phyloP scores from a whole-genome alignment of 352 stramenopile genomes.

The Albugo laibachii region DNA sequence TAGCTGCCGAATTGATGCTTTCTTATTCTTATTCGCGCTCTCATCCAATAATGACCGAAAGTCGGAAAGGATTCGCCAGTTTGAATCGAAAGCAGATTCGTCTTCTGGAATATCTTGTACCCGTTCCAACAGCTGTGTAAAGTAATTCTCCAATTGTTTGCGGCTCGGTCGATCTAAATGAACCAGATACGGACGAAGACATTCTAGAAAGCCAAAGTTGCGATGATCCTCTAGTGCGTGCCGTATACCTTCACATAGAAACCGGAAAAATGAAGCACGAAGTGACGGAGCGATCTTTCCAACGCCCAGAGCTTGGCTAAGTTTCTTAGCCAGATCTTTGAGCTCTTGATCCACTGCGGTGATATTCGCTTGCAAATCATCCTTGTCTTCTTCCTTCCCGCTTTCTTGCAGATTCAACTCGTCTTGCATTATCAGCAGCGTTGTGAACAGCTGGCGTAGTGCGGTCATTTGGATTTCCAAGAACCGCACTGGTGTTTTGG shows the following conservation, averaged over 20 bases:
- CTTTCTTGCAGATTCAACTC: slow-evolving; percentile 15
- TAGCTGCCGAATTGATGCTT: slow-evolving; percentile 8
- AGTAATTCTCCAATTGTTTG: slow-evolving; percentile 46
- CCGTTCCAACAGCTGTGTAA: slow-evolving; percentile 30
- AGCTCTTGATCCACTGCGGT: slow-evolving; percentile 24
- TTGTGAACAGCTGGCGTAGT: slow-evolving; percentile 43
- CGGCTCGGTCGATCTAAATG: slow-evolving; percentile 42
- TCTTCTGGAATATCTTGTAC: slow-evolving; percentile 21
- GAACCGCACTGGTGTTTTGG: slow-evolving; percentile 51
- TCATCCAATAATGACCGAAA: slow-evolving; percentile 26
- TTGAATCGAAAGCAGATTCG: slow-evolving; percentile 17
- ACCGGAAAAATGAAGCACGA: slow-evolving; percentile 55
- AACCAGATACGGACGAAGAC: slow-evolving; percentile 43
- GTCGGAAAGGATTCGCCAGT: slow-evolving; percentile 42
- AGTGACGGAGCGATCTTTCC: slow-evolving; percentile 44
- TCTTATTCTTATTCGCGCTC: slow-evolving; percentile 11
- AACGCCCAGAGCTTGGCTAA: slow-evolving; percentile 65
- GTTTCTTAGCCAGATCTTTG: slow-evolving; percentile 52
- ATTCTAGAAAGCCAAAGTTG: slow-evolving; percentile 52
- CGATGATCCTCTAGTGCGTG: slow-evolving; percentile 31
- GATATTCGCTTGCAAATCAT: slow-evolving; percentile 38
- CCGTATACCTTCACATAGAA: slow-evolving; percentile 61
- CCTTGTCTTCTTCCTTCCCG: slow-evolving; percentile 13
- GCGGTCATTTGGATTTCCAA: slow-evolving; percentile 79
- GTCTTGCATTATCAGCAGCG: slow-evolving; percentile 40